A percentile compares a stretch with the other conserved stretches of the same genome.
phyloP scores from a whole-genome alignment of 352 stramenopile species.

The Phytophthora sojae region DNA sequence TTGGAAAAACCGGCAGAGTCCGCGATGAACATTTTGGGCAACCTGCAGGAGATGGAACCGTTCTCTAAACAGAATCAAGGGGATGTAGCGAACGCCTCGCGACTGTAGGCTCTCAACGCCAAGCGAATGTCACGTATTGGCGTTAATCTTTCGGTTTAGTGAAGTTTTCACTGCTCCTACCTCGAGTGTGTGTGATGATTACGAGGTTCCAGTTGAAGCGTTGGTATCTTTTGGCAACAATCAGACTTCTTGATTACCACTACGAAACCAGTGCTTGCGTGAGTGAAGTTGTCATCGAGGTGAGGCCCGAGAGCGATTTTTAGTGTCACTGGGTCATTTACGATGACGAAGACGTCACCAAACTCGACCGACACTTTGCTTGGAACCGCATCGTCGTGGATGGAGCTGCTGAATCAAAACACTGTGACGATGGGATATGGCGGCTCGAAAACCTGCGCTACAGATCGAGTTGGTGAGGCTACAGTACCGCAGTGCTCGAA shows the following conservation, averaged over 20 bases:
- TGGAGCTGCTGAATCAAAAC: constrained; percentile 4
- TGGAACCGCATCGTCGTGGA: constrained; percentile 4
- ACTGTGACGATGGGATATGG: neutral
- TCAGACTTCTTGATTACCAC: neutral
- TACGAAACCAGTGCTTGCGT: neutral
- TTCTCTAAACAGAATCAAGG: constrained; percentile 13
- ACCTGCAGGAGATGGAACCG: constrained; percentile 16
- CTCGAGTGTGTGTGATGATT: neutral
- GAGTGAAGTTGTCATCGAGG: neutral
- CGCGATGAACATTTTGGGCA: constrained; percentile 31
- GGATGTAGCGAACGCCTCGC: constrained; percentile 5
- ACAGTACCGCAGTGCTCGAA: neutral
- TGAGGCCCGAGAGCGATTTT: neutral
- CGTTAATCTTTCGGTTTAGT: too few species aligned
- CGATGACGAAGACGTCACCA: neutral
- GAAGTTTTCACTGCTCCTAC: too few species aligned
- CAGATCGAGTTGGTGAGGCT: too few species aligned
- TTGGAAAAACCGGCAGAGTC: constrained; percentile 47
- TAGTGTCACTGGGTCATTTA: neutral
- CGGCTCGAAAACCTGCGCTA: neutral
- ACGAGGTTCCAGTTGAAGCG: neutral
- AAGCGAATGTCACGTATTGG: neutral
- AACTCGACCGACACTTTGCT: neutral
- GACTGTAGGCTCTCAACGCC: neutral
- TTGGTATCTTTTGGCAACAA: neutral